phyloP scores from a whole-genome alignment of 768 basidiomycete genomes.

The Leccinum barrowsii region DNA sequence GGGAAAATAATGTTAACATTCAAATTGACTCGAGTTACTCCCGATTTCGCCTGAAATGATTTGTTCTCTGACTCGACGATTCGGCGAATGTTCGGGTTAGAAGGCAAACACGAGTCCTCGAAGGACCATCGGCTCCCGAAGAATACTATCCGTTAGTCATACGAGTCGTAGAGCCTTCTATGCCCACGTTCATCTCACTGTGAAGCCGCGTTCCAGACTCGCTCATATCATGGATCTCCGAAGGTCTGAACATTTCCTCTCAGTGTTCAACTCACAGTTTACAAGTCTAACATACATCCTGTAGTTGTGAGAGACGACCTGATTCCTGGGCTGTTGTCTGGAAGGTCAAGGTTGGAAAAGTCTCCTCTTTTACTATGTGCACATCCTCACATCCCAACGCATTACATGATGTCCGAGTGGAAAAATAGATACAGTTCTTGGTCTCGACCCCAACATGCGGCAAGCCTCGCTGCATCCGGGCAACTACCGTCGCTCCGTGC shows the following conservation, averaged over 20 bases:
- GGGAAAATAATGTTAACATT: not conserved
- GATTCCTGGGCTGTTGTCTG: not conserved
- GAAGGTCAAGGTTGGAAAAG: not conserved
- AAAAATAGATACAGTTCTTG: not conserved
- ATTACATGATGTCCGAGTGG: not conserved
- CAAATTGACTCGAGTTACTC: not conserved
- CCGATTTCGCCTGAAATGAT: not conserved
- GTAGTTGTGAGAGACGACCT: not conserved
- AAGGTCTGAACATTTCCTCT: not conserved
- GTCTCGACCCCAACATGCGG: not conserved
- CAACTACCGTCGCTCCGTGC: not conserved
- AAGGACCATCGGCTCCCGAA: not conserved
- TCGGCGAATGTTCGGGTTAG: not conserved
- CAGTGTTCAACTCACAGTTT: not conserved
- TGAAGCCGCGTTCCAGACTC: not conserved
- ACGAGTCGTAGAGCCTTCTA: not conserved
- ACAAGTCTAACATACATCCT: not conserved
- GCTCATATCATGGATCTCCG: not conserved
- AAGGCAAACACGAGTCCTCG: not conserved
- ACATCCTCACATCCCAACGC: not conserved
- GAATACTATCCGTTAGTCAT: not conserved
- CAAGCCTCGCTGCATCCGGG: not conserved
- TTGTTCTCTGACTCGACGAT: not conserved
- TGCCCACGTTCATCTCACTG: not conserved
- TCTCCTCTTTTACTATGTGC: not conserved